Evolutionary conservation across 2,329 filamentous ascomycete species (phyloP), one percentile per base, ranked within the genome.

Genomic region (Trichoderma breve): DNA sequence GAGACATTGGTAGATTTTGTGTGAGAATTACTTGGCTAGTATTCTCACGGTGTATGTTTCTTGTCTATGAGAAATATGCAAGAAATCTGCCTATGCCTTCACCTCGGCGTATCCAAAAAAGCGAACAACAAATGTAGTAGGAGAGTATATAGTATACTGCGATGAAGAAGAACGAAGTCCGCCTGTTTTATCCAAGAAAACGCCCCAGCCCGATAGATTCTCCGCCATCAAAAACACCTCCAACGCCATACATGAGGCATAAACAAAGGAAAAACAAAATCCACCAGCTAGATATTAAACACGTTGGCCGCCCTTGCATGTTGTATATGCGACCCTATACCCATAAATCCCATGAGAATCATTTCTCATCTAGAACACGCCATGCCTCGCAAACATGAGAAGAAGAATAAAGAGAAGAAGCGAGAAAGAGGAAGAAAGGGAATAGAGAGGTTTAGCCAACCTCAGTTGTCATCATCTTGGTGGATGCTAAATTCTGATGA

Each of bases 401-500:
- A 61, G 8, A 26, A 32, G 6, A 24, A 58, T n/a, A n/a, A 58
- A 5, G 12, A 5, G 30, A 55, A 57, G 30, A 58, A 5, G 18
- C 14, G 21, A 55, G 1, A 30, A 53, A 65, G 36, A 64, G 11
- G 6, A 51, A 64, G 24, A 53, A 21, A 53, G 11, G 21, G 24
- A 3, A 43, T n/a, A n/a, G 2, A 2, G 21, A 53, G 21, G 11
- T 6, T 3, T 0, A 43, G 18, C 2, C 15, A 9, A 9, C 7
- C 39, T 60, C 28, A 32, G n/a, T 67, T 9, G 39, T 60, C 53
- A 18, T 39, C 8, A 74, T 51, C 43, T 51, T 51, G 43, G n/a
- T 84, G 83, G 51, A 84, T 84, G 28, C 76, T 76, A 64, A 84
- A 84, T 7, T 76, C 81, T 2, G 73, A 62, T 18, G 43, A 12